These are phyloP conservation scores for Haplosporangium sp. DNA, from an alignment of 371 early-diverging fungal genomes.

Conservation along the genomic window DNA sequence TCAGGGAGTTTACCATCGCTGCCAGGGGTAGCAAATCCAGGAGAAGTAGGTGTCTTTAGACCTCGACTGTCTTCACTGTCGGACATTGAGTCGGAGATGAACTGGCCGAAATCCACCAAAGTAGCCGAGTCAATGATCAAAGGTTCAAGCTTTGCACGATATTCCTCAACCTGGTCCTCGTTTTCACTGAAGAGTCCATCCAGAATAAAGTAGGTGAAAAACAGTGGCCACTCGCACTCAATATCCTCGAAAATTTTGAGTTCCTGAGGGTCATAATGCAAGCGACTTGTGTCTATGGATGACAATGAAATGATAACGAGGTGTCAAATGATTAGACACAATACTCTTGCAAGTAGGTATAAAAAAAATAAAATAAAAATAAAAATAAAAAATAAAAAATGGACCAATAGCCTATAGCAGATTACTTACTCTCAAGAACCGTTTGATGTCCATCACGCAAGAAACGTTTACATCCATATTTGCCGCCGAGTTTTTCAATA, in stretches of 20 bases:
- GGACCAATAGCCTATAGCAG: not conserved
- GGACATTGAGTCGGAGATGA: conserved; percentile 53
- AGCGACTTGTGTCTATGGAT: conserved; percentile 69
- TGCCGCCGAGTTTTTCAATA: conserved; percentile 85
- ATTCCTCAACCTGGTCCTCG: conserved; percentile 76
- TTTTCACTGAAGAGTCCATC: conserved; percentile 85
- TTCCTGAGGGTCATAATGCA: conserved; percentile 89
- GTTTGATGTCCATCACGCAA: conserved; percentile 93
- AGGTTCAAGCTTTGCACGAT: conserved; percentile 74
- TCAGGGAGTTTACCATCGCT: conserved; percentile 53
- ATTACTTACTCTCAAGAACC: conserved; percentile 67
- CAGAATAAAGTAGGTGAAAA: conserved; percentile 90
- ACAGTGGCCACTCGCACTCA: conserved; percentile 94
- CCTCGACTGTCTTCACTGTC: conserved; percentile 48
- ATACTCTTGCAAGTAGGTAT: too few relatives aligned
- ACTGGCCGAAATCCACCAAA: conserved; percentile 60
- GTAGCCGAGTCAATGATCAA: conserved; percentile 77
- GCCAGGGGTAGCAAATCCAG: conserved; percentile 41
- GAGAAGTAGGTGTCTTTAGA: conserved; percentile 49
- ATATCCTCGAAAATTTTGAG: conserved; percentile 88
- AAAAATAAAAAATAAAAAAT: not conserved
- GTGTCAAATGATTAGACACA: not conserved
- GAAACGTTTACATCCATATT: conserved; percentile 90
- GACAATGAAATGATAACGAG: not conserved
- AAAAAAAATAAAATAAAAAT: too few relatives aligned